Base-by-base conservation (phyloP, 2,329 filamentous ascomycete genomes). In the Dactylellina drechsleri region DNA sequence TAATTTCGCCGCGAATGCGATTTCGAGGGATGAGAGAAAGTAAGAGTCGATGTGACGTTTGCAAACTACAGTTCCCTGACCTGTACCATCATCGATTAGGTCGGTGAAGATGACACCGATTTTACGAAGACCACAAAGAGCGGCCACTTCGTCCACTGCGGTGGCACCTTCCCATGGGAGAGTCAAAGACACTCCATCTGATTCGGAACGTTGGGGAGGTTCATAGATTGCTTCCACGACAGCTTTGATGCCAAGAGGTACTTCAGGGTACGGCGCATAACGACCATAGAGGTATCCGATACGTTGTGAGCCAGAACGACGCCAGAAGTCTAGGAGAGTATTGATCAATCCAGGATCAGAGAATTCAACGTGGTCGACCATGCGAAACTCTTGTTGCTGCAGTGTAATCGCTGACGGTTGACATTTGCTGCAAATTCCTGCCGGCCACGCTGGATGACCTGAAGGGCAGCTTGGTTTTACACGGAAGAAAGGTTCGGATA, bases 321-420 rank as follows among this genome's bases (percentile, higher is more conserved):
- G 87, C 94, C 95, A 99, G 71, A 94, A 92, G 80, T 97, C 89
- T 77, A 99, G 88, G 67, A 98, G 89, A n/a, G 87, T 88, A 81
- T 99, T 92, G 79, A 98, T 92, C 40, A 98, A 87, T 64, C 89
- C 86, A 2, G 92, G 89, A 0, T 91, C 90, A 1, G 94, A 90
- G 81, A 99, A 98, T 82, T 99, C 96, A 77, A 99, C 95, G 81
- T 99, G 95, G 80, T 99, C 95, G 2, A 99, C 93, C 92, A 95
- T 97, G 60, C 95, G 92, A 82, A 94, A 99, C 18, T 90, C 86
- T 82, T 99, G 95, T 4, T 93, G 92, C 81, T 98, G 93, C 62
- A 99, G 84, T 10, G 92, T 97, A 80, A 99, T 99, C 66, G 95
- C 94, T 77, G 94, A 97, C 6, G 95, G 95, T 81, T 99, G 96